Conservation (phyloP, 2,329 filamentous ascomycete genomes). For the Colletotrichum liaoningense region DNA sequence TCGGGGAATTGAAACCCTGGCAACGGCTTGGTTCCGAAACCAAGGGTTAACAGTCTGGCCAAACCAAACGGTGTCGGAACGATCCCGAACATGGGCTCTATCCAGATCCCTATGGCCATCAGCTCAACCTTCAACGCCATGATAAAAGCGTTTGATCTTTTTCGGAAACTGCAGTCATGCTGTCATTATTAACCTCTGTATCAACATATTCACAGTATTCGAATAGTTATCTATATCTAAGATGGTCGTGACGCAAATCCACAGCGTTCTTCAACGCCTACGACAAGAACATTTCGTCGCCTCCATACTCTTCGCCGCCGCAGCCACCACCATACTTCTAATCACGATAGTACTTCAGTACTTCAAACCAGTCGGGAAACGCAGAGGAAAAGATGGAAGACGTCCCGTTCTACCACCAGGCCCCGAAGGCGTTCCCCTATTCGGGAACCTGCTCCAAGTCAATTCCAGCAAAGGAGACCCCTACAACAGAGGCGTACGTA, state of each 20-base stretch:
- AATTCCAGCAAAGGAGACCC: neutral
- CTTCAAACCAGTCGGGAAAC: neutral
- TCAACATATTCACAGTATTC: neutral
- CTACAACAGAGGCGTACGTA: neutral
- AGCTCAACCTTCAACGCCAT: neutral
- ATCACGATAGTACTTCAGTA: neutral
- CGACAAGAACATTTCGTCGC: neutral
- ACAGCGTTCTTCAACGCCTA: neutral
- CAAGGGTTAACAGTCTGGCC: neutral
- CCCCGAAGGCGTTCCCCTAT: neutral
- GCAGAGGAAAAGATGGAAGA: neutral
- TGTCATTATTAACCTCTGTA: neutral
- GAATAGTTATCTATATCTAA: neutral
- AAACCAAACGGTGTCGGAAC: neutral
- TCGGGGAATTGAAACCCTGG: neutral
- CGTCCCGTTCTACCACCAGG: neutral
- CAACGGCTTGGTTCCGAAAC: neutral
- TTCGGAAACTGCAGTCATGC: neutral
- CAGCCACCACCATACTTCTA: neutral
- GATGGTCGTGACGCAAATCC: neutral
- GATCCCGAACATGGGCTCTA: neutral
- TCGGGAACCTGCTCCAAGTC: conserved; percentile 4
- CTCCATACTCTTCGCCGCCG: neutral
- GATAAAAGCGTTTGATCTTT: neutral
- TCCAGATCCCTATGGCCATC: neutral